Percentiles rank a stretch among this genome's conserved stretches.
Conservation (phyloP, 1,284 basidiomycete species). For the Fomitiporia mediterranea region DNA sequence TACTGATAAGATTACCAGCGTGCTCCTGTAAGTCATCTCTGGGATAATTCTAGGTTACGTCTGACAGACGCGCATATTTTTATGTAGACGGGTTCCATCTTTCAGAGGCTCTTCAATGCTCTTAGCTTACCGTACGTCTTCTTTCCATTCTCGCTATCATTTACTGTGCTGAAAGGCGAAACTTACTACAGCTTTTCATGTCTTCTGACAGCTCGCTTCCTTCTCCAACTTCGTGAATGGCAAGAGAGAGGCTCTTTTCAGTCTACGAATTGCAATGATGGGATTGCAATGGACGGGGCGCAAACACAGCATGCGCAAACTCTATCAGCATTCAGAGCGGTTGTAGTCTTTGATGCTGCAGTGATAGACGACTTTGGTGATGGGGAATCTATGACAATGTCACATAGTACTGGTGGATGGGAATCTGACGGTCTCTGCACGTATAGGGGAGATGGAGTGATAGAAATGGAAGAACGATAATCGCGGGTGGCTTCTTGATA, state of each 20-base stretch:
- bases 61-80: too few species aligned
- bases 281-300: neutral
- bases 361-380: neutral
- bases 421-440: too few species aligned
- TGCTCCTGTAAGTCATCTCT: neutral
- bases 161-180: too few species aligned
- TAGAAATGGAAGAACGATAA: too few species aligned
- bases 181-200: neutral
- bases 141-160: neutral
- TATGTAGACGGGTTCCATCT: neutral
- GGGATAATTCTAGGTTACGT: too few species aligned
- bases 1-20: neutral
- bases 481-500: too few species aligned
- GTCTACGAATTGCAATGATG: neutral
- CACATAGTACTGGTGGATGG: too few species aligned
- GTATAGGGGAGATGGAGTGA: too few species aligned
- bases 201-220: neutral
- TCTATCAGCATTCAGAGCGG: neutral
- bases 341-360: neutral
- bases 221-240: neutral
- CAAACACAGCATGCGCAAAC: neutral
- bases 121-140: slow-evolving; percentile 2
- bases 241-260: neutral
- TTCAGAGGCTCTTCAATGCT: neutral
- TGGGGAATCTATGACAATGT: too few species aligned